Base-by-base conservation (phyloP, 2,329 filamentous ascomycete species). In the Drechslerella stenobrocha region DNA sequence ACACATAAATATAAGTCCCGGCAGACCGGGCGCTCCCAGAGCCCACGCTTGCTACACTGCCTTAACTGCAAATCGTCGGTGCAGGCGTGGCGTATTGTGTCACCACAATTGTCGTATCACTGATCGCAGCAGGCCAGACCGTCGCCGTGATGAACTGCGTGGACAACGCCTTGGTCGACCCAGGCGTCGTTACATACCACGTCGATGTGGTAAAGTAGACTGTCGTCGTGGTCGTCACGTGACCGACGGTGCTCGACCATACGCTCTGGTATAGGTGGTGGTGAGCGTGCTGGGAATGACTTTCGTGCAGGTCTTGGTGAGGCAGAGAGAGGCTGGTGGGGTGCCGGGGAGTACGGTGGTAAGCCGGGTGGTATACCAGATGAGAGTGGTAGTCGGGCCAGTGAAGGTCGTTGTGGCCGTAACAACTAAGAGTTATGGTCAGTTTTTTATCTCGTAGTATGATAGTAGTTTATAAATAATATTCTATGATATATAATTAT, bases 31-130 rank as follows among this genome's bases (percentile, higher is more conserved):
- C n/a, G n/a, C n/a, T n/a, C n/a, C n/a, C n/a, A n/a, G n/a, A n/a
- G n/a, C n/a, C n/a, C n/a, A n/a, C n/a, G n/a, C n/a, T n/a, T n/a
- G n/a, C n/a, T n/a, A n/a, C n/a, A n/a, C n/a, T n/a, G n/a, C n/a
- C n/a, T n/a, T n/a, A 52, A 23, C 18, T 9, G 18, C 58, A 63
- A 44, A 28, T 42, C 2, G 58, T 63, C 9, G 58, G 50, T 22
- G 58, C 58, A 18, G 58, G 42, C 8, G 58, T 63, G 20, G 58
- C 58, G 34, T 63, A 63, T 24, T 37, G 15, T 20, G 58, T 63
- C 2, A 15, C 24, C 50, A 44, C 53, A 20, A 42, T 18, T 2
- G 58, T 63, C 2, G 50, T 42, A 6, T 23, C n/a, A 3, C 44
- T 63, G 9, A 63, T 42, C 2, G 42, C 42, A 15, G 42, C 50